These are phyloP conservation scores for Trichoderma virens DNA, from an alignment of 495 filamentous ascomycete species.

Conservation along the genomic window DNA sequence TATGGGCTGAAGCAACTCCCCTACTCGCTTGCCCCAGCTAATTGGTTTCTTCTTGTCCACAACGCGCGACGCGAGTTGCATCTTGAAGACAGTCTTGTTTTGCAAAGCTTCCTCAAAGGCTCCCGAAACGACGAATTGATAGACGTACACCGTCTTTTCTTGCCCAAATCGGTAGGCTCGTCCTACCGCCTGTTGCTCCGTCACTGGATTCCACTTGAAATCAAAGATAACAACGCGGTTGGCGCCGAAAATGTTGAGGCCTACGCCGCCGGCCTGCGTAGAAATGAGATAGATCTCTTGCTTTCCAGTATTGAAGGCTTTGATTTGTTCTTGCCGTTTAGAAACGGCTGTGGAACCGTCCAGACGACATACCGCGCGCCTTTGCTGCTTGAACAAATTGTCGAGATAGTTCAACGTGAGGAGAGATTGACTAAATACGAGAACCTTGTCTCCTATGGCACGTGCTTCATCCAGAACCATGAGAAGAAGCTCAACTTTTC, in stretches of 20 bases:
- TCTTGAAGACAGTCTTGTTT: slow-evolving; percentile 71
- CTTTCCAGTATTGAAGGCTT: slow-evolving; percentile 54
- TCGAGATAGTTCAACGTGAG: slow-evolving; percentile 63
- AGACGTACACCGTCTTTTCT: slow-evolving; percentile 74
- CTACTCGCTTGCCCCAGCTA: slow-evolving; percentile 43
- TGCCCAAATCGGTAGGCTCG: slow-evolving; percentile 85
- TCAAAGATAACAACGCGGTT: slow-evolving; percentile 89
- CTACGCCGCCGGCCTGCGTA: slow-evolving; percentile 71
- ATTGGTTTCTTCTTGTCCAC: slow-evolving; percentile 74
- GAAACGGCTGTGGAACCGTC: slow-evolving; percentile 53
- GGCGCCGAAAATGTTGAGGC: slow-evolving; percentile 75
- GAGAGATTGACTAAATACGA: slow-evolving; percentile 75
- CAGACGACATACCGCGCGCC: slow-evolving; percentile 45
- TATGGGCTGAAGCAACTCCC: slow-evolving; percentile 52
- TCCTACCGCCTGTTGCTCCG: slow-evolving; percentile 85
- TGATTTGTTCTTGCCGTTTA: slow-evolving; percentile 51
- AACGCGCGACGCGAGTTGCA: slow-evolving; percentile 65
- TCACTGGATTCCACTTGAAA: slow-evolving; percentile 68
- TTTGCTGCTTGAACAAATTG: slow-evolving; percentile 35
- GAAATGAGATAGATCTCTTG: slow-evolving; percentile 67
- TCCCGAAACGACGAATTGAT: slow-evolving; percentile 71
- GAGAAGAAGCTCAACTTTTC: slow-evolving; percentile 58
- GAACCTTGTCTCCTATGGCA: slow-evolving; percentile 56
- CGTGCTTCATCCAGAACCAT: slow-evolving; percentile 58
- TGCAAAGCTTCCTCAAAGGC: slow-evolving; percentile 69